phyloP scores from a whole-genome alignment of 306 rosid genomes.

The Medicago truncatula region MtrunA17r5.0-ANR NC_053045.1:38537001-38537500 shows the following conservation, averaged over 20 bases:
- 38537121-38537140: constrained; percentile 24
- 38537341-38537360: constrained; percentile 28
- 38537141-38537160: constrained; percentile 25
- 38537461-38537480: constrained; percentile 89
- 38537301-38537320: constrained; percentile 91
- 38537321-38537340: constrained; percentile 63
- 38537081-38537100: constrained; percentile 5
- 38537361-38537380: constrained; percentile 23
- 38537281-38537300: constrained; percentile 92
- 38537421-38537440: constrained; percentile 82
- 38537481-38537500: constrained; percentile 92
- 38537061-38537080: constrained; percentile 27
- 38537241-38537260: constrained; percentile 95
- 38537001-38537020: constrained; percentile 83
- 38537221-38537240: constrained; percentile 81
- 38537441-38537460: constrained; percentile 81
- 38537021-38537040: constrained; percentile 89
- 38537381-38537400: constrained; percentile 1
- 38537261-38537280: constrained; percentile 95
- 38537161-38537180: not conserved
- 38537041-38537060: constrained; percentile 12
- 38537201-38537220: constrained; percentile 24
- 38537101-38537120: not conserved
- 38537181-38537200: not conserved
- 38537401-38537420: not conserved